Evolutionary conservation across 75 land plant species (phyloP).

Genomic region (Pinus tabuliformis): DNA sequence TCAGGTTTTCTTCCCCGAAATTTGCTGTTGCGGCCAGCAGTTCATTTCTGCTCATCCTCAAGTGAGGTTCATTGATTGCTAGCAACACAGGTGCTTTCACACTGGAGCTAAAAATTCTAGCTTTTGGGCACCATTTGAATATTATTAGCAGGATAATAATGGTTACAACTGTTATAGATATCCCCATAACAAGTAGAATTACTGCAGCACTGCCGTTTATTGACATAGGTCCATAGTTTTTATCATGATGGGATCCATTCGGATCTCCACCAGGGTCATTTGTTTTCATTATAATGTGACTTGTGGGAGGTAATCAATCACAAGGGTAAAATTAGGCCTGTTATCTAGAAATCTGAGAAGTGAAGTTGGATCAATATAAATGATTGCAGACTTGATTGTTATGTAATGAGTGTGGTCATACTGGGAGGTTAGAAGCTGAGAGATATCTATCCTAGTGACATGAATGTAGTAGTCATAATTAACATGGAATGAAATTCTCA

Average conservation of each 20-base stretch:
- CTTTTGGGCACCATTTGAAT: background rate
- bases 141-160: background rate
- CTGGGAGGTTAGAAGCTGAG: too few relatives aligned
- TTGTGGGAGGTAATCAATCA: background rate
- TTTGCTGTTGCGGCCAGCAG: conserved; percentile 17
- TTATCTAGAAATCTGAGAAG: too few relatives aligned
- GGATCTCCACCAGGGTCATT: too few relatives aligned
- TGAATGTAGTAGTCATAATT: too few relatives aligned
- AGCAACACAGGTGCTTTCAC: conserved; percentile 12
- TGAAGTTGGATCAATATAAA: too few relatives aligned
- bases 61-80: conserved; percentile 17
- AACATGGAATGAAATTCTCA: too few relatives aligned
- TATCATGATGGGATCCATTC: background rate
- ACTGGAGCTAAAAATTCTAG: background rate
- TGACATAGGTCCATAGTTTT: background rate
- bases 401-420: too few relatives aligned
- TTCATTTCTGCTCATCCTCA: conserved; percentile 12
- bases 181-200: background rate
- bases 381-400: too few relatives aligned
- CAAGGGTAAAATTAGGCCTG: background rate
- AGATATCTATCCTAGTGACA: too few relatives aligned
- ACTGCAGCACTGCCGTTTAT: background rate
- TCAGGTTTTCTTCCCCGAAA: conserved; percentile 11
- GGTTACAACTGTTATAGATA: background rate
- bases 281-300: background rate